Percentiles rank a stretch among this genome's conserved stretches.
Conservation (phyloP, 106 monocot species). For the Amphibolis antarctica region DNA sequence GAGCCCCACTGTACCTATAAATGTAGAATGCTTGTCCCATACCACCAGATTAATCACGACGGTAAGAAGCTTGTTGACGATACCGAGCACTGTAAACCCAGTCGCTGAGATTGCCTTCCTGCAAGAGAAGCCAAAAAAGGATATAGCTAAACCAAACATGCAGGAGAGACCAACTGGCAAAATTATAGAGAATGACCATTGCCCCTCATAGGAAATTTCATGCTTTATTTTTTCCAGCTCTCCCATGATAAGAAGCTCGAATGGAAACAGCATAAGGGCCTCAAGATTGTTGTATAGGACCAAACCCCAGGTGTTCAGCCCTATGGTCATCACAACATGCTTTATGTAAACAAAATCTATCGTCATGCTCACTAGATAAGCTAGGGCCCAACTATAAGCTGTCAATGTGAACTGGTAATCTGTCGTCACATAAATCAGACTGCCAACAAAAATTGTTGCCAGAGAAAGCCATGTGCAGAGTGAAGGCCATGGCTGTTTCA, state of each 20-base stretch:
- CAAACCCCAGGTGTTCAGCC: conserved; percentile 67
- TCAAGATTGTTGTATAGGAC: conserved; percentile 69
- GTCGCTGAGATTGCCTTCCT: conserved; percentile 53
- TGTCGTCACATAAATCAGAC: conserved; percentile 41
- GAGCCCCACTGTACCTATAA: conserved; percentile 27
- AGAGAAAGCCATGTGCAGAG: conserved; percentile 35
- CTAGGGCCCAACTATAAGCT: conserved; percentile 51
- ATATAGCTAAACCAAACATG: conserved; percentile 56
- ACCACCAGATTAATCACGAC: conserved; percentile 34
- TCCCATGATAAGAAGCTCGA: conserved; percentile 62
- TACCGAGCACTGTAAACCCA: conserved; percentile 64
- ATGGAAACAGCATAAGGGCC: conserved; percentile 46
- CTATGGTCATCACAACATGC: conserved; percentile 74
- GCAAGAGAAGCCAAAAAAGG: conserved; percentile 72
- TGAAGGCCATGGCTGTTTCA: conserved; percentile 66
- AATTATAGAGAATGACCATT: conserved; percentile 36
- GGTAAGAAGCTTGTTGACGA: conserved; percentile 35
- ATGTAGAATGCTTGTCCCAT: conserved; percentile 37
- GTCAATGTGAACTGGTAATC: conserved; percentile 43
- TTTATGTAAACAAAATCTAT: conserved; percentile 76
- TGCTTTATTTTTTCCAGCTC: conserved; percentile 51
- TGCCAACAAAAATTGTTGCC: conserved; percentile 50
- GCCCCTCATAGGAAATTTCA: conserved; percentile 27
- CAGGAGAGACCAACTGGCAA: conserved; percentile 56
- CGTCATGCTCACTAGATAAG: conserved; percentile 57